Base-by-base conservation (phyloP, 352 stramenopile genomes). In the Phytophthora capsici region DNA sequence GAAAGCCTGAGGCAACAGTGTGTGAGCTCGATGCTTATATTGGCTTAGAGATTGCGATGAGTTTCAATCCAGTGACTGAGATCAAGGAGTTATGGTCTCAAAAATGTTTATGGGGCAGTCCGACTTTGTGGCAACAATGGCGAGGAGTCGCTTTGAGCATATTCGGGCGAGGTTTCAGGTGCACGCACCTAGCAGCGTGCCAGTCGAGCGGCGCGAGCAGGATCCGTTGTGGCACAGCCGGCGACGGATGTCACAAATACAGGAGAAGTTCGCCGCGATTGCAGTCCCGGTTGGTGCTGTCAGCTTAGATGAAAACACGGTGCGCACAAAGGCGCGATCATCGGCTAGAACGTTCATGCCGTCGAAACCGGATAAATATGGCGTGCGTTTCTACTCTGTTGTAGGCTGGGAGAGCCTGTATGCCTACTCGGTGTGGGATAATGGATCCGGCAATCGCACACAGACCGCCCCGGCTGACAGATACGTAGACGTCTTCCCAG, bases 41-140 rank as follows among this genome's bases (percentile, higher is more conserved):
- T 4, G 58, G 48, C 10, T 55, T 66, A 13, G 48, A 56, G 22
- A 56, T 61, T 38, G 47, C 38, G 4, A 57, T 58, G 47, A 48
- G 28, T 16, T 36, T 65, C 10, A 45, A 20, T 14, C 48, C 32
- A 22, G 14, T 59, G 1, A 67, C 58, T 4, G 43, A 67, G 13
- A 67, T 56, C 1, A 67, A 61, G 20, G 58, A 61, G 12, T 14
- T 61, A 1, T 67, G 41, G 58, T 51, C 49, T 30, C n/a, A 55
- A 34, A 61, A 61, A 17, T 57, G 13, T 65, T 65, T 38, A 10
- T 66, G 1, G 43, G 50, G 1, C 49, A 61, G 6, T 10, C 32
- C 0, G 49, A 60, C n/a, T 61, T 60, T 28, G 9, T 1, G 9
- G 3, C 20, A 5, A 61, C 50, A 1, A 61, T 60, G 50, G 25